Evolutionary conservation across 768 basidiomycete genomes (phyloP), one percentile per base, ranked within the genome.

Genomic region (Amanita phalloides): DNA sequence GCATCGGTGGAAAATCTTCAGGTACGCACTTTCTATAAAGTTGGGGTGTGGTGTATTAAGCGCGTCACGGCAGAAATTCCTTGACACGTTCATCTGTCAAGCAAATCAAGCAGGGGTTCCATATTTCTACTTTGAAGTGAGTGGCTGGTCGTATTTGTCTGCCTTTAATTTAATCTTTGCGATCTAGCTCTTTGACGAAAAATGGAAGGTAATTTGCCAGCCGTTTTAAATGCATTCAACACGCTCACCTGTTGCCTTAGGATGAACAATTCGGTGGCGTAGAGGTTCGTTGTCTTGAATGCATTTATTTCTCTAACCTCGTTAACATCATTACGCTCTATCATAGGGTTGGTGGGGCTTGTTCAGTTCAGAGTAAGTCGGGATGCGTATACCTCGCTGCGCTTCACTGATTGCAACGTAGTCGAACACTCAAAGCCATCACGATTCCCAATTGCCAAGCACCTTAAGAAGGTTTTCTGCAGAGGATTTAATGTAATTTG

Each of bases 101-200:
- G 87, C 94, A 0, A 96, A 92, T 63, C 55, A 64, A 14, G 92
- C 92, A 55, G 77, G 78, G 10, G 92, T 88, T 0, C 71, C 78
- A 13, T 95, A 95, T 69, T 96, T 92, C 77, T 94, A 79, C 72
- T 90, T 91, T 54, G 87, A 87, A 73, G 78, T 79, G 44, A 11
- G 73, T 65, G 35, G 4, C 36, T 48, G 10, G 23, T 14, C 20
- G 36, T 25, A 33, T 43, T 28, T 42, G 50, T 38, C 53, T 9
- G 21, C 54, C 38, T n/a, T 20, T 8, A 10, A 5, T 35, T 6
- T 9, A 25, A 11, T 23, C 35, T n/a, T 21, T 37, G 48, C 32
- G 51, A n/a, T 28, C 1, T 64, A 89, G 76, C 82, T 72, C 62
- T 81, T 78, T 55, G 90, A 94, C 61, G 87, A 92, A 64, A 66